Evolutionary conservation across 2,329 filamentous ascomycete genomes (phyloP), one percentile per base, ranked within the genome.

Genomic region (Microdochium nivale): DNA sequence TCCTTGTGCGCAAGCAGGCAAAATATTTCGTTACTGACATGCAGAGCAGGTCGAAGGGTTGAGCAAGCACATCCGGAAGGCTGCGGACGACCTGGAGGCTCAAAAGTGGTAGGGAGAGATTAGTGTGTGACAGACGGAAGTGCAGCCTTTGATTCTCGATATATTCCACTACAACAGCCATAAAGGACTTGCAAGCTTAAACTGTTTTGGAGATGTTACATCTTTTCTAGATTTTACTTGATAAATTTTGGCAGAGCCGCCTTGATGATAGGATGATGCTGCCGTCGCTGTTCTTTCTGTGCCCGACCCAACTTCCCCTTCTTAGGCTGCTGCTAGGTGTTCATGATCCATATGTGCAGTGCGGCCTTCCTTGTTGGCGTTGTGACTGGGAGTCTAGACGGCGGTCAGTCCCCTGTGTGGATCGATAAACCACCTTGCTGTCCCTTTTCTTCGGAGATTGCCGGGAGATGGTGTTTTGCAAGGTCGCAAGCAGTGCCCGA

Each of bases 361-460:
- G 75, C 75, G 0, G 73, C 72, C 60, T 78, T 78, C 72, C 60
- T 78, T 78, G 35, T 71, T 73, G 8, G 74, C 72, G 11, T 68
- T 74, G 61, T 78, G 79, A 3, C 68, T 71, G 1, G 73, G 67
- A 48, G 71, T 62, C 2, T 60, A 55, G 37, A 76, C 60, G 33
- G 72, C 65, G 1, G 71, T 68, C 2, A 73, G 75, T 54, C n/a
- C n/a, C n/a, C n/a, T n/a, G n/a, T n/a, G n/a, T n/a, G n/a, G n/a
- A n/a, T n/a, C n/a, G n/a, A n/a, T n/a, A n/a, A n/a, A n/a, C n/a
- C n/a, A n/a, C 52, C 25, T 32, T 44, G 10, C 46, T 25, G 21
- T n/a, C n/a, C n/a, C n/a, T n/a, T n/a, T n/a, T n/a, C n/a, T n/a
- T n/a, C n/a, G n/a, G n/a, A n/a, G n/a, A n/a, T n/a, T n/a, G n/a